Evolutionary conservation across 2,329 filamentous ascomycete species (phyloP).

Genomic region (Penicillium sp.): DNA sequence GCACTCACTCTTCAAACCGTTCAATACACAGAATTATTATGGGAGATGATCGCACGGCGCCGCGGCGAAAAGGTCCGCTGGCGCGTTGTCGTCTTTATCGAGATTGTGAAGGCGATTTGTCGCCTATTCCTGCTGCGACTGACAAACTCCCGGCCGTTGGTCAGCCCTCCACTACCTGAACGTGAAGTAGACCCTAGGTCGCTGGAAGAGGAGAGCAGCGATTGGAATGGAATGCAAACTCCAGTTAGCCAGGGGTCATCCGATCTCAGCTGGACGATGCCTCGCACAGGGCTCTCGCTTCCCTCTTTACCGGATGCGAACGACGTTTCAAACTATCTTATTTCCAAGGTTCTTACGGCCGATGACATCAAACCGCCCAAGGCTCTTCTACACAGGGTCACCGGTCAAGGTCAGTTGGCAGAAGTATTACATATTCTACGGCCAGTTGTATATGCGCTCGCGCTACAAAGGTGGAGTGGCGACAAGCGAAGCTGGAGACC

Average conservation of each 20-base stretch:
- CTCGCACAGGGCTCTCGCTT: slow-evolving; percentile 84
- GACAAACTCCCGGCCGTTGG: slow-evolving; percentile 79
- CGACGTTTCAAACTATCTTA: slow-evolving; percentile 85
- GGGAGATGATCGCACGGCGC: slow-evolving; percentile 94
- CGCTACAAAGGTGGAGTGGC: slow-evolving; percentile 73
- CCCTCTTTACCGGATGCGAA: slow-evolving; percentile 79
- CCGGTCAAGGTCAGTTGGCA: slow-evolving; percentile 77
- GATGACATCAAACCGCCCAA: slow-evolving; percentile 96
- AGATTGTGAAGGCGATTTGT: slow-evolving; percentile 85
- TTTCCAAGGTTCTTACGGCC: slow-evolving; percentile 87
- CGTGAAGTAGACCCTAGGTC: slow-evolving; percentile 75
- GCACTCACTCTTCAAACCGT: slow-evolving; percentile 86
- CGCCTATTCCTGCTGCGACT: slow-evolving; percentile 78
- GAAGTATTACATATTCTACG: slow-evolving; percentile 92
- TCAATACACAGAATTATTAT: slow-evolving; percentile 92
- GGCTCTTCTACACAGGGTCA: slow-evolving; percentile 76
- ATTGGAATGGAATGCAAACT: slow-evolving; percentile 55
- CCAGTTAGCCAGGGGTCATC: slow-evolving; percentile 47
- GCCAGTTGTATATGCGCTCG: slow-evolving; percentile 83
- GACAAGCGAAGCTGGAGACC: slow-evolving; percentile 85
- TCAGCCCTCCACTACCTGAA: slow-evolving; percentile 84
- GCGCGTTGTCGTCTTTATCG: slow-evolving; percentile 84
- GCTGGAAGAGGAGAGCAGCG: slow-evolving; percentile 53
- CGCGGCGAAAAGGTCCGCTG: slow-evolving; percentile 79
- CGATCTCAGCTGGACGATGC: slow-evolving; percentile 79